Percentiles rank a stretch among this genome's conserved stretches.
Conservation (phyloP, 495 filamentous ascomycete genomes). For the Xylona heveae region DNA sequence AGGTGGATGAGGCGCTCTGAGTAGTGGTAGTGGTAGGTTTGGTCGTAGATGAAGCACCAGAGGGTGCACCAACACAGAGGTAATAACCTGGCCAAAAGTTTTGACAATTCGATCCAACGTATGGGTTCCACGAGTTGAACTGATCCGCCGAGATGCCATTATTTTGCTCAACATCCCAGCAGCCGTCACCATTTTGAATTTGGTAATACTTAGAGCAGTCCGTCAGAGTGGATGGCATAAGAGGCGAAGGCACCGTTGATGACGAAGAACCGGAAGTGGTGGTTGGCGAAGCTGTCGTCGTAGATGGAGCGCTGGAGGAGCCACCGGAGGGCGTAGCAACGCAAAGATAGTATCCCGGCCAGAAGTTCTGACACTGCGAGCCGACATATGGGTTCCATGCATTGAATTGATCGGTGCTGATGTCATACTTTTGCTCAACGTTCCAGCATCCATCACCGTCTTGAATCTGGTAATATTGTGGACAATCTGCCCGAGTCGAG, state of each 20-base stretch:
- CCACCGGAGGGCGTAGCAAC: background rate
- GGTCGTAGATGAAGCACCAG: background rate
- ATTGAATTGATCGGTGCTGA: background rate
- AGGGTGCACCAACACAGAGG: background rate
- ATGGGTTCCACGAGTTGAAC: background rate
- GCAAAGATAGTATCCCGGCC: background rate
- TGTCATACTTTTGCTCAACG: background rate
- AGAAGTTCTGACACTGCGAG: background rate
- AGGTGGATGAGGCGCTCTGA: background rate
- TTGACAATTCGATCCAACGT: background rate
- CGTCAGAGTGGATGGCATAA: background rate
- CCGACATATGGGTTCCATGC: background rate
- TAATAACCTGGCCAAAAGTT: background rate
- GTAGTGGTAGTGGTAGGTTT: background rate
- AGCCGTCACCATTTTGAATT: background rate
- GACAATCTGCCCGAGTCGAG: background rate
- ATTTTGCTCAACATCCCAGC: background rate
- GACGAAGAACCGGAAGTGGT: background rate
- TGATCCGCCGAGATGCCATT: background rate
- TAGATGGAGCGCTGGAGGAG: background rate
- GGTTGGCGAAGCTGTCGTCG: too few species aligned
- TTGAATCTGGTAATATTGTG: background rate
- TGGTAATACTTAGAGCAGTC: background rate
- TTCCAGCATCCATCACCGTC: background rate
- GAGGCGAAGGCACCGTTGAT: background rate